Evolutionary conservation across 176 grass and related monocot species (phyloP).

Genomic region (Musa itinerans): DNA sequence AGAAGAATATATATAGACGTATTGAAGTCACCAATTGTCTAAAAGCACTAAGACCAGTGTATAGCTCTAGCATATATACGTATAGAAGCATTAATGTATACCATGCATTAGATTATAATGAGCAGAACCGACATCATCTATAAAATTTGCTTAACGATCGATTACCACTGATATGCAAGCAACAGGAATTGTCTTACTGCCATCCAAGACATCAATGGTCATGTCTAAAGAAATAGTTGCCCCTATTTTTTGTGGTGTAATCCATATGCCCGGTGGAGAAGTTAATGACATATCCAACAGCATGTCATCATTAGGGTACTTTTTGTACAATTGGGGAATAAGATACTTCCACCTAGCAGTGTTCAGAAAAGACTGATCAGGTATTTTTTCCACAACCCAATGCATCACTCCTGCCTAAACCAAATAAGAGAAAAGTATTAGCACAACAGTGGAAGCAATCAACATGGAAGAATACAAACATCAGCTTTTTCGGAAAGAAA

Average conservation of each 20-base stretch:
- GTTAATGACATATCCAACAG: slow-evolving; percentile 71
- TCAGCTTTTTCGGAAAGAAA: too few species aligned
- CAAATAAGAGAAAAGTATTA: slow-evolving; percentile 6
- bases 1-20: too few species aligned
- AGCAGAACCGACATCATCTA: neutral
- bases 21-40: too few species aligned
- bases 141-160: neutral
- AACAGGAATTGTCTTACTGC: slow-evolving; percentile 48
- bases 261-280: slow-evolving; percentile 52
- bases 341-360: slow-evolving; percentile 81
- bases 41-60: too few species aligned
- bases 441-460: neutral
- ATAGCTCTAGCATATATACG: neutral
- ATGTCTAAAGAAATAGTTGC: slow-evolving; percentile 61
- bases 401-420: slow-evolving; percentile 70
- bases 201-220: slow-evolving; percentile 55
- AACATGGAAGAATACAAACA: too few species aligned
- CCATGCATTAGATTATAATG: slow-evolving; percentile 2
- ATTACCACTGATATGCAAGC: slow-evolving; percentile 76
- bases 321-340: slow-evolving; percentile 62
- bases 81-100: too few species aligned
- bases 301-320: slow-evolving; percentile 72
- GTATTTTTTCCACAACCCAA: slow-evolving; percentile 64
- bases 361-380: slow-evolving; percentile 73
- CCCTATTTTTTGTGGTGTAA: slow-evolving; percentile 54